These are phyloP conservation scores for Thermochaetoides dissita DNA, from an alignment of 2,329 filamentous ascomycete genomes.

Conservation along the genomic window DNA sequence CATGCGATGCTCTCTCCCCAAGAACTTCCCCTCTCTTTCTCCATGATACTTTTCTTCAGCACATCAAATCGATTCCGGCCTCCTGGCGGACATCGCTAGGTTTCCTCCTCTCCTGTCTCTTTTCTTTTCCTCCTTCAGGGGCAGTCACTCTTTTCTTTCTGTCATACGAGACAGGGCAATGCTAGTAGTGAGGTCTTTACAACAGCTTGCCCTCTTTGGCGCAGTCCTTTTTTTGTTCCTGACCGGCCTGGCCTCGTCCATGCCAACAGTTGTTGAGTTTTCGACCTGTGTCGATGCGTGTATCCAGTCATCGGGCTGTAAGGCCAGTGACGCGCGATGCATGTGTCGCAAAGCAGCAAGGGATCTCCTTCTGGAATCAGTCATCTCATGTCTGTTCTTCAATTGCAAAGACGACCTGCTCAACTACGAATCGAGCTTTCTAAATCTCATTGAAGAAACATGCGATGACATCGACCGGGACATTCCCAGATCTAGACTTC, in stretches of 20 bases:
- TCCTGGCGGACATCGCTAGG: too few species aligned
- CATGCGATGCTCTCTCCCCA: too few species aligned
- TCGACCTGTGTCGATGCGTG: conserved; percentile 18
- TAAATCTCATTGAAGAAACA: conserved; percentile 20
- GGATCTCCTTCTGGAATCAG: conserved; percentile 22
- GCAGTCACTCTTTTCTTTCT: too few species aligned
- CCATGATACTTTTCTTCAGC: too few species aligned
- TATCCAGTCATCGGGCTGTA: conserved; percentile 22
- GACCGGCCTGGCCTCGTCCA: not conserved
- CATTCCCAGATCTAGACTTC: conserved; percentile 21
- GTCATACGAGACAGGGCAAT: too few species aligned
- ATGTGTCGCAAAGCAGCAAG: conserved; percentile 22
- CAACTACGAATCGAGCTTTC: conserved; percentile 18
- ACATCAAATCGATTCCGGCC: too few species aligned
- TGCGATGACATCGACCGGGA: conserved; percentile 20
- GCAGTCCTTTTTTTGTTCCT: conserved; percentile 3
- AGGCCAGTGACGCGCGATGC: conserved; percentile 20
- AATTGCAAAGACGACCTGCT: conserved; percentile 21
- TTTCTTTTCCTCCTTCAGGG: too few species aligned
- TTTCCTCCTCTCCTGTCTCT: too few species aligned
- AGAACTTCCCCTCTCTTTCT: too few species aligned
- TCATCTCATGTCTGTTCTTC: conserved; percentile 25
- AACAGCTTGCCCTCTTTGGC: conserved; percentile 6
- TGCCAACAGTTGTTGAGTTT: too few species aligned
- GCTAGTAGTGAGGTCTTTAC: too few species aligned